These are phyloP conservation scores for Scorias spongiosa DNA, from an alignment of 2,329 filamentous ascomycete species.

Conservation along the genomic window DNA sequence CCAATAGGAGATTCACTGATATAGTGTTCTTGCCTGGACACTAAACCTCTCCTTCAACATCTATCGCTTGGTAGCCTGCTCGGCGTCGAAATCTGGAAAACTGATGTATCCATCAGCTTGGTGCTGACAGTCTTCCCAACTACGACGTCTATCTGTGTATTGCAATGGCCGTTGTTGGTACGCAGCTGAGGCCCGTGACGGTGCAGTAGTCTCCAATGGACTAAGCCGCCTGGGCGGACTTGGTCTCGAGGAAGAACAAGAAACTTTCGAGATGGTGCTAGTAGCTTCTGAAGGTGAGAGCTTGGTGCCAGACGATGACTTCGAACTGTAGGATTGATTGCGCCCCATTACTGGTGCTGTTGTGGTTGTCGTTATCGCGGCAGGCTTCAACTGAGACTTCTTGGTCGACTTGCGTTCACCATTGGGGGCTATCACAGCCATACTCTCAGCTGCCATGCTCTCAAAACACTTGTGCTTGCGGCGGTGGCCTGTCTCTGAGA, in stretches of 20 bases:
- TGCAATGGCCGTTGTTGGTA: background rate
- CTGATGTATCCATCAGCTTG: conserved; percentile 18
- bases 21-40: too few species aligned
- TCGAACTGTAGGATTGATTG: conserved; percentile 12
- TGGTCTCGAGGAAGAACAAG: background rate
- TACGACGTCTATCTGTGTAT: conserved; percentile 8
- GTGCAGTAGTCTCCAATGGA: background rate
- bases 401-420: too few species aligned
- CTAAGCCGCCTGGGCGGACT: background rate
- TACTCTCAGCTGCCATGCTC: too few species aligned
- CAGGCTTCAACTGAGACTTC: too few species aligned
- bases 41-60: background rate
- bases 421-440: too few species aligned
- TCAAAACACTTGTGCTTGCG: too few species aligned
- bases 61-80: background rate
- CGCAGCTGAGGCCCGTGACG: too few species aligned
- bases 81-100: conserved; percentile 17
- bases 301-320: background rate
- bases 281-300: background rate
- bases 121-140: conserved; percentile 18
- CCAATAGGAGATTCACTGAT: too few species aligned
- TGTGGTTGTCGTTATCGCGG: conserved; percentile 3
- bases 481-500: too few species aligned
- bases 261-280: background rate
- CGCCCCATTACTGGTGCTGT: conserved; percentile 15